Evolutionary conservation across 805 yeast species (phyloP).

Genomic region (Nakazawaea holstii): DNA sequence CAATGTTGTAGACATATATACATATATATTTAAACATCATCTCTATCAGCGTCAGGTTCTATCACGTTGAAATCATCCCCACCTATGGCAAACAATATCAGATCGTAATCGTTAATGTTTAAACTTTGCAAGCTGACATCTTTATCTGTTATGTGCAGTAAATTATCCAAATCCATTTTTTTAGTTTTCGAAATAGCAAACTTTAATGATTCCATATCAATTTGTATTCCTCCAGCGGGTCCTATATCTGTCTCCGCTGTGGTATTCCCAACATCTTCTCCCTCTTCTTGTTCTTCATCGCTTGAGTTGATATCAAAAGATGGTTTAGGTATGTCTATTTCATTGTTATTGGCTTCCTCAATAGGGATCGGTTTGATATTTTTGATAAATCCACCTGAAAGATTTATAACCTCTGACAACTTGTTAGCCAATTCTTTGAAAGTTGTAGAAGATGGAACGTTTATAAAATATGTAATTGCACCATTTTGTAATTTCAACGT

Average conservation of each 20-base stretch:
- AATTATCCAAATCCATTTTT: constrained; percentile 22
- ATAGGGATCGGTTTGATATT: constrained; percentile 22
- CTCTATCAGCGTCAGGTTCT: constrained; percentile 15
- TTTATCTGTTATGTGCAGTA: constrained; percentile 18
- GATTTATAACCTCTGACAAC: constrained; percentile 33
- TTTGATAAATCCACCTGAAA: constrained; percentile 42
- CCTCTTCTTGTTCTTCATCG: constrained; percentile 20
- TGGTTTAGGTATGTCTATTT: constrained; percentile 34
- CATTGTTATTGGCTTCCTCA: constrained; percentile 20
- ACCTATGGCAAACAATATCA: constrained; percentile 33
- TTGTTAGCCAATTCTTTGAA: constrained; percentile 21
- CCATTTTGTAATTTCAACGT: constrained; percentile 29
- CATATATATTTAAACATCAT: background rate
- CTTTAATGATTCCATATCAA: constrained; percentile 22
- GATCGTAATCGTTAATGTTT: constrained; percentile 33
- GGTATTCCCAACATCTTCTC: constrained; percentile 12
- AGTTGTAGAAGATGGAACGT: constrained; percentile 18
- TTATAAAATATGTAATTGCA: constrained; percentile 27
- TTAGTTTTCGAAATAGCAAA: constrained; percentile 28
- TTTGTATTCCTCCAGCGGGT: constrained; percentile 12
- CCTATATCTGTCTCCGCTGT: constrained; percentile 7
- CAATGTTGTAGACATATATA: background rate
- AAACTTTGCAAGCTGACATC: constrained; percentile 25
- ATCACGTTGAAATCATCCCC: constrained; percentile 30
- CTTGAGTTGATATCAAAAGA: constrained; percentile 29